A percentile compares a stretch with the other conserved stretches of the same genome.
These are phyloP conservation scores for Castanea crenata DNA, from an alignment of 306 rosid genomes.

Conservation along the genomic window DNA sequence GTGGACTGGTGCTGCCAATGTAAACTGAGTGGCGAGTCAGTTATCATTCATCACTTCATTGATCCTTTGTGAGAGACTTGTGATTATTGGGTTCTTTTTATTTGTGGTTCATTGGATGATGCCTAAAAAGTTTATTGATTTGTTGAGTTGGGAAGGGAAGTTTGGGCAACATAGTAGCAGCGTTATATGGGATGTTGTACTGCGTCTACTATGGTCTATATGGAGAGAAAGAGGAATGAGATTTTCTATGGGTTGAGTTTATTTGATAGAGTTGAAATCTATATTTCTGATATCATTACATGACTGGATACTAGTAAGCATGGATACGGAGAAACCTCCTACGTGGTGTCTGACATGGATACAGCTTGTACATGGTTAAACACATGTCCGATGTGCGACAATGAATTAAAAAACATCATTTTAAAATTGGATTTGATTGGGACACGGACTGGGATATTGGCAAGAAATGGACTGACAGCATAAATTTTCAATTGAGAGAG, in stretches of 20 bases:
- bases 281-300: not conserved
- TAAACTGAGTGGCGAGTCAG: not conserved
- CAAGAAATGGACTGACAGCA: too few relatives aligned
- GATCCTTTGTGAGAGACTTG: not conserved
- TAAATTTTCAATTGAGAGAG: too few relatives aligned
- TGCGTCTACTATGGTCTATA: not conserved
- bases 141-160: not conserved
- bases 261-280: not conserved
- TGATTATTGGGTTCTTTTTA: not conserved
- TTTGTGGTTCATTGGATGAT: not conserved
- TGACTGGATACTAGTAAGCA: not conserved
- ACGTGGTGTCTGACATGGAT: too few relatives aligned
- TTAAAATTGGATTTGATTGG: too few relatives aligned
- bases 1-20: not conserved
- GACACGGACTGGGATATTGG: too few relatives aligned
- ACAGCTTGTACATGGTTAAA: too few relatives aligned
- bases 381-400: too few relatives aligned
- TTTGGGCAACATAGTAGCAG: not conserved
- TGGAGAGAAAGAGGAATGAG: not conserved
- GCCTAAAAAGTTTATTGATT: not conserved
- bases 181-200: not conserved
- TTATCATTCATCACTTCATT: not conserved
- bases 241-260: not conserved
- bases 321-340: too few relatives aligned
- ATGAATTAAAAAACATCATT: too few relatives aligned